A percentile compares a stretch with the other conserved stretches of the same genome.
Evolutionary conservation across 768 basidiomycete species (phyloP).

Genomic region (Chiua virens): DNA sequence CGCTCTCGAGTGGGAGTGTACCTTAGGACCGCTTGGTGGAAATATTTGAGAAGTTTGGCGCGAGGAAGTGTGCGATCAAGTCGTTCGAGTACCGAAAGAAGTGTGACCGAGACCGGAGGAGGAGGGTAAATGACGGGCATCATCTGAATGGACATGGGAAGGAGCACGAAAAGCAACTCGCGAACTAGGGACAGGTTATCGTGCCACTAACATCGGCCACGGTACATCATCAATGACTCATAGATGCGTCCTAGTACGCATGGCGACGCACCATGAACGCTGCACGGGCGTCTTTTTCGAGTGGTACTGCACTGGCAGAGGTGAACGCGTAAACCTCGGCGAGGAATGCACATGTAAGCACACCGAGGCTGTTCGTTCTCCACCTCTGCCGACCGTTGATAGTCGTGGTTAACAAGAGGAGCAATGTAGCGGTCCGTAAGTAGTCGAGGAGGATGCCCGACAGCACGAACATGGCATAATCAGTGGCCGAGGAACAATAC

Average conservation of each 20-base stretch:
- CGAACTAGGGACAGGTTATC: slow-evolving; percentile 56
- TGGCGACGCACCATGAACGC: slow-evolving; percentile 40
- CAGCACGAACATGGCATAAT: slow-evolving; percentile 60
- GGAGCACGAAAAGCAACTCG: slow-evolving; percentile 54
- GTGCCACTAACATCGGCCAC: slow-evolving; percentile 55
- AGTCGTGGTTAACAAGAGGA: slow-evolving; percentile 44
- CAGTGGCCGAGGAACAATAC: slow-evolving; percentile 61
- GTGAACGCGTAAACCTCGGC: slow-evolving; percentile 55
- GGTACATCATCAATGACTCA: not conserved
- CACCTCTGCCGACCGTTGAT: slow-evolving; percentile 42
- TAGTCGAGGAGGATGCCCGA: slow-evolving; percentile 59
- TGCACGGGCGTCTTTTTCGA: slow-evolving; percentile 39
- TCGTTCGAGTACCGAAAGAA: slow-evolving; percentile 24
- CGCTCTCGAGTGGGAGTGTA: slow-evolving; percentile 46
- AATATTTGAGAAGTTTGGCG: slow-evolving; percentile 55
- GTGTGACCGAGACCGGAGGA: slow-evolving; percentile 29
- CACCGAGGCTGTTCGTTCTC: slow-evolving; percentile 47
- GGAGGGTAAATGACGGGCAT: slow-evolving; percentile 36
- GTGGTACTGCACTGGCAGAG: slow-evolving; percentile 45
- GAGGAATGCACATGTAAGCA: slow-evolving; percentile 47
- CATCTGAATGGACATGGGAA: slow-evolving; percentile 51
- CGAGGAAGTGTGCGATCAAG: slow-evolving; percentile 43
- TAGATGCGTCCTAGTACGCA: not conserved
- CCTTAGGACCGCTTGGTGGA: slow-evolving; percentile 58
- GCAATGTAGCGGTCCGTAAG: slow-evolving; percentile 52